Evolutionary conservation across 352 stramenopile species (phyloP).

Genomic region (Globisporangium barbulae): DNA sequence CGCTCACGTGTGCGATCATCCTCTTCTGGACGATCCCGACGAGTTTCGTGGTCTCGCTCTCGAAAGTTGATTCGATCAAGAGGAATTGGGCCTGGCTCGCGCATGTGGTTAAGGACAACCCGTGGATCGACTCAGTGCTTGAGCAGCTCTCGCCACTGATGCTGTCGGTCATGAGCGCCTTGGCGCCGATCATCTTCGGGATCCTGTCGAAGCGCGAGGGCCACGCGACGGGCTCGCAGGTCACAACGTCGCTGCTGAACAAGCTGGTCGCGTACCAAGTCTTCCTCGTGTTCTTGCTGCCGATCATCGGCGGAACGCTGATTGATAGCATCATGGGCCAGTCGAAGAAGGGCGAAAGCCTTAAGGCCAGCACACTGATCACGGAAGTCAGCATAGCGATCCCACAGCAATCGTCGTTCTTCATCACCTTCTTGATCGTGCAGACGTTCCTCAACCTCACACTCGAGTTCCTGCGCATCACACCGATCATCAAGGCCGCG

Average conservation of each 20-base stretch:
- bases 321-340: conserved; percentile 63
- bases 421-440: conserved; percentile 78
- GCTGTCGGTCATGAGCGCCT: conserved; percentile 71
- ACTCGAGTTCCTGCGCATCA: conserved; percentile 68
- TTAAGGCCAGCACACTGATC: conserved; percentile 41
- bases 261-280: conserved; percentile 84
- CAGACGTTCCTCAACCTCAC: conserved; percentile 67
- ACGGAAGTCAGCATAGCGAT: conserved; percentile 58
- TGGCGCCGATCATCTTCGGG: conserved; percentile 83
- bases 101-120: conserved; percentile 42
- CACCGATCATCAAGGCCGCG: conserved; percentile 66
- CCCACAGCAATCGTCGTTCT: conserved; percentile 76
- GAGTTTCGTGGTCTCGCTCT: conserved; percentile 68
- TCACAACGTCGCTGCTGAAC: conserved; percentile 71
- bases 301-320: conserved; percentile 80
- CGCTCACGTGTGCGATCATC: conserved; percentile 63
- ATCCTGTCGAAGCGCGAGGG: conserved; percentile 80
- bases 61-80: conserved; percentile 59
- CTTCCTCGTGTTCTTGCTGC: conserved; percentile 77
- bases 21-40: conserved; percentile 84
- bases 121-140: conserved; percentile 69
- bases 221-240: conserved; percentile 58
- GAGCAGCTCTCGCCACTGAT: conserved; percentile 77
- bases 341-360: conserved; percentile 39
- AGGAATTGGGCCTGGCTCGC: conserved; percentile 44